Conservation (phyloP, 163 green algal species). For the Prototheca cutis region DNA sequence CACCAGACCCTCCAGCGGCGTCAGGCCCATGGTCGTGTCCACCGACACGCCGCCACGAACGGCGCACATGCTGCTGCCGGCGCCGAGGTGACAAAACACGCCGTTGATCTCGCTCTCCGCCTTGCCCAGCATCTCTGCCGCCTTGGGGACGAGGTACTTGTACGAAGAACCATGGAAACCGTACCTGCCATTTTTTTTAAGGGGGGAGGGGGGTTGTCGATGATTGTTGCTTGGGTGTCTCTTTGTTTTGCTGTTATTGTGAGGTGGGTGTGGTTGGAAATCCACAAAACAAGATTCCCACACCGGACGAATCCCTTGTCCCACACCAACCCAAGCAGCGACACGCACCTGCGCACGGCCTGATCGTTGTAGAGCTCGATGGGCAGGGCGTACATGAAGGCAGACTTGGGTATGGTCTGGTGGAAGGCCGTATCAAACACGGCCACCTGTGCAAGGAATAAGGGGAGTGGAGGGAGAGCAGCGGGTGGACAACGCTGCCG, state of each 20-base stretch:
- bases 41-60: constrained; percentile 46
- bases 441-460: constrained; percentile 50
- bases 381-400: constrained; percentile 77
- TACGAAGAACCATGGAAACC: constrained; percentile 80
- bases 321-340: too few relatives aligned
- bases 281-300: too few relatives aligned
- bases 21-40: constrained; percentile 91
- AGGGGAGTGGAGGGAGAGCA: neutral
- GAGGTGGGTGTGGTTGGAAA: too few relatives aligned
- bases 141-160: constrained; percentile 43
- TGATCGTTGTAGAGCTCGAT: constrained; percentile 46
- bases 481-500: neutral
- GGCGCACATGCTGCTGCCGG: constrained; percentile 11
- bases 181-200: too few relatives aligned
- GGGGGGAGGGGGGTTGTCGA: too few relatives aligned
- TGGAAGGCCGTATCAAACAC: constrained; percentile 94
- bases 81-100: constrained; percentile 77
- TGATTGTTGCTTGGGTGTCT: too few relatives aligned
- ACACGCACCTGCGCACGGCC: constrained; percentile 35
- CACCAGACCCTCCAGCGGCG: constrained; percentile 81
- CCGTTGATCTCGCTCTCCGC: constrained; percentile 48
- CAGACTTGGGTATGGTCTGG: constrained; percentile 61
- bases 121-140: constrained; percentile 57
- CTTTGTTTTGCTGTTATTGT: too few relatives aligned
- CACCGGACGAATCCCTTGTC: too few relatives aligned